Percentiles rank a stretch among this genome's conserved stretches.
phyloP scores from a whole-genome alignment of 371 early-diverging fungal genomes.

The Nematocida ironsii region DNA sequence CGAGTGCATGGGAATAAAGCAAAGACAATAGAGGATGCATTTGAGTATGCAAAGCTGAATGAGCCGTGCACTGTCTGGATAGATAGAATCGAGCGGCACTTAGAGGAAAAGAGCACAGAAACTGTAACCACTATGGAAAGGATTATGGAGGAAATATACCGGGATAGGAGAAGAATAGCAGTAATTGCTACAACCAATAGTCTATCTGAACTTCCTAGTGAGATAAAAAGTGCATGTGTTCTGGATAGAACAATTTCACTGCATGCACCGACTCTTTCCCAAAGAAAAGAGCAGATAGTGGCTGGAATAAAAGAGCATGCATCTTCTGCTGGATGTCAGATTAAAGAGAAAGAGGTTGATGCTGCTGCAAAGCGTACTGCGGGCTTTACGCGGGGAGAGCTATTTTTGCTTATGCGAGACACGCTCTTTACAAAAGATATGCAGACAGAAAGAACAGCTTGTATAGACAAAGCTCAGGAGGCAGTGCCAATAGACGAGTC shows the following conservation, averaged over 20 bases:
- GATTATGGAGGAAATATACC: conserved; percentile 36
- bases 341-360: background rate
- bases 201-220: conserved; percentile 1
- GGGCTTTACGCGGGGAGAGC: conserved; percentile 44
- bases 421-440: background rate
- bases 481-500: background rate
- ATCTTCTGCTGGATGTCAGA: background rate
- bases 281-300: conserved; percentile 21
- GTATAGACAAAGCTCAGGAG: background rate
- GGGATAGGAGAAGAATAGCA: conserved; percentile 22
- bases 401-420: conserved; percentile 33
- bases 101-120: conserved; percentile 9
- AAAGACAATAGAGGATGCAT: conserved; percentile 20
- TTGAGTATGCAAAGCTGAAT: conserved; percentile 54
- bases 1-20: conserved; percentile 2
- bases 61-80: conserved; percentile 61
- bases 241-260: conserved; percentile 24
- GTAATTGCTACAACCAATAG: conserved; percentile 20
- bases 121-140: conserved; percentile 13
- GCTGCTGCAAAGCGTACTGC: conserved; percentile 42
- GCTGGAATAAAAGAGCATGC: background rate
- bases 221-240: conserved; percentile 6
- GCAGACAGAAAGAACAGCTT: background rate
- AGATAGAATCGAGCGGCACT: conserved; percentile 29
- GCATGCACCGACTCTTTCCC: conserved; percentile 8